Evolutionary conservation across 352 stramenopile species (phyloP).

Genomic region (Sclerospora graminicola): DNA sequence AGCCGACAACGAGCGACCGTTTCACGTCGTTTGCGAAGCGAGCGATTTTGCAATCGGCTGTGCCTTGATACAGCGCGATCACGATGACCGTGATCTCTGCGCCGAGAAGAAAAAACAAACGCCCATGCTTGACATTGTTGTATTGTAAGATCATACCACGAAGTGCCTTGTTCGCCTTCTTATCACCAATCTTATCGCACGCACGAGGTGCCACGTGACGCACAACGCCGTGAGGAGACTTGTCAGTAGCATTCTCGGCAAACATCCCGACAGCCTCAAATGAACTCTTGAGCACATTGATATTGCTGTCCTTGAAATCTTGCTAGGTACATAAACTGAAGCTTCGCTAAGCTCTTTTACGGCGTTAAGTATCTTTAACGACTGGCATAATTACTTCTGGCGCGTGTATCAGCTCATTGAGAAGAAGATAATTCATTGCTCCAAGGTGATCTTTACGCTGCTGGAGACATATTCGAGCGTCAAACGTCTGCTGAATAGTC

Average conservation of each 20-base stretch:
- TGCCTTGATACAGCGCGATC: too few relatives aligned
- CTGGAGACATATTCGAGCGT: slow-evolving; percentile 65
- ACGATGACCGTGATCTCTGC: too few relatives aligned
- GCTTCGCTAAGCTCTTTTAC: slow-evolving; percentile 75
- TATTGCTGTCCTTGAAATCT: slow-evolving; percentile 85
- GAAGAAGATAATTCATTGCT: slow-evolving; percentile 93
- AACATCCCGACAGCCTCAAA: slow-evolving; percentile 76
- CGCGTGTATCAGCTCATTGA: slow-evolving; percentile 97
- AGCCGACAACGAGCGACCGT: too few relatives aligned
- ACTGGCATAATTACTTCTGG: slow-evolving; percentile 79
- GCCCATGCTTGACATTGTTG: too few relatives aligned
- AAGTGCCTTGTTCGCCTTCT: slow-evolving; percentile 61
- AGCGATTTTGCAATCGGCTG: too few relatives aligned
- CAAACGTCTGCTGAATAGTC: slow-evolving; percentile 57
- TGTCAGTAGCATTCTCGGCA: slow-evolving; percentile 38
- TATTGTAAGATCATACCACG: slow-evolving; percentile 67
- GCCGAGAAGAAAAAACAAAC: too few relatives aligned
- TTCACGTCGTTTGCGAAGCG: too few relatives aligned
- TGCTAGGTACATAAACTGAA: slow-evolving; percentile 79
- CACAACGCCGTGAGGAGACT: slow-evolving; percentile 67
- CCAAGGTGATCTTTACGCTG: slow-evolving; percentile 85
- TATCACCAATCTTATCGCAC: slow-evolving; percentile 77
- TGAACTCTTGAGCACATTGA: slow-evolving; percentile 79
- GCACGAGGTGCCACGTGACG: slow-evolving; percentile 55
- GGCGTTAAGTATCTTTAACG: slow-evolving; percentile 76